Evolutionary conservation across 2,329 filamentous ascomycete species (phyloP), one percentile per base, ranked within the genome.

Genomic region (Chrysoporthe deuterocubensis): DNA sequence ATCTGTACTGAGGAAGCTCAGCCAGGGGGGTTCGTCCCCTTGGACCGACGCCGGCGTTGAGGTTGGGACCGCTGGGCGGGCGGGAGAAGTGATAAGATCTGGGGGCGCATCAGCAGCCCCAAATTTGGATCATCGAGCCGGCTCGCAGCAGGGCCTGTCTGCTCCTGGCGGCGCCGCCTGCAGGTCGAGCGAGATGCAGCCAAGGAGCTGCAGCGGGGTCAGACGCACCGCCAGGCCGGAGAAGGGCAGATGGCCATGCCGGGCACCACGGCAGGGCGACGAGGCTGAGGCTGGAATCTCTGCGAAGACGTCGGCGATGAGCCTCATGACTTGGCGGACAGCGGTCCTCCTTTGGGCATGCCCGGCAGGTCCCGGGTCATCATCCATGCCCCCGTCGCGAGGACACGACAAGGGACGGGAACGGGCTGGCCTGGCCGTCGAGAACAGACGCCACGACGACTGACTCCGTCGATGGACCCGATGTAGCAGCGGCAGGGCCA

Each of bases 41-140:
- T n/a, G 9, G 8, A 43, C n/a, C 14, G 61, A 8, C n/a, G 14
- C 21, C 37, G 4, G n/a, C 50, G 44, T 37, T 60, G 50, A 57
- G 60, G 43, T 43, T 58, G 32, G 52, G 37, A 48, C 63, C 59
- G 59, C 58, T 14, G 54, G 60, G 18, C 34, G 43, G 50, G 34
- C 44, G 26, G 26, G n/a, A 54, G 48, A 16, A 52, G 46, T 13
- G 67, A 69, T 61, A n/a, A 69, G 60, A 69, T 69, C 62, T 62
- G 43, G 46, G 67, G 67, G 44, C 64, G 64, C 64, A 57, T 46
- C 64, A 56, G 44, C 57, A 67, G 65, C 60, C 65, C 67, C 65
- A 64, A 67, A 58, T 61, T 61, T 64, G 67, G 67, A 64, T 62
- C 65, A 64, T 21, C 44, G 32, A 42, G 59, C 52, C 21, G 62